Evolutionary conservation across 2,329 filamentous ascomycete species (phyloP).

Genomic region (Colletotrichum abscissum): DNA sequence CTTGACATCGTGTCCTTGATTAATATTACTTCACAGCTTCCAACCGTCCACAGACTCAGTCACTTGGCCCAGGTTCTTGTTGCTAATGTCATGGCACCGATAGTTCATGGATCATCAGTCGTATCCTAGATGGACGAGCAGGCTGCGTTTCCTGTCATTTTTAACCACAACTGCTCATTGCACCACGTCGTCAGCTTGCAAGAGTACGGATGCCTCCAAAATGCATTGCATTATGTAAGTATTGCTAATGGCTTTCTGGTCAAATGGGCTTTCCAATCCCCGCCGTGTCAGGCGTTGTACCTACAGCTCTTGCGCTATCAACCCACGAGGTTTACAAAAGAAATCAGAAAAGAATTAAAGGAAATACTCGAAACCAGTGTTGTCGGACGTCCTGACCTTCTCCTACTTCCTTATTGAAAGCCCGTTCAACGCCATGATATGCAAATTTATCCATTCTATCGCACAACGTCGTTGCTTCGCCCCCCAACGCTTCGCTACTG

Average conservation of each 20-base stretch:
- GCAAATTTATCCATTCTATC: conserved; percentile 13
- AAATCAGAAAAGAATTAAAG: background rate
- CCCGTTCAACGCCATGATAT: conserved; percentile 6
- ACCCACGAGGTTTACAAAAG: conserved; percentile 10
- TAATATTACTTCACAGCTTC: conserved; percentile 1
- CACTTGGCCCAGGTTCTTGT: no score
- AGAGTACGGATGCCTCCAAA: background rate
- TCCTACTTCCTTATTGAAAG: background rate
- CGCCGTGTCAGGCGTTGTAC: background rate
- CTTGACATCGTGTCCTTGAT: conserved; percentile 12
- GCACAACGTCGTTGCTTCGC: background rate
- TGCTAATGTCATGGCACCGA: background rate
- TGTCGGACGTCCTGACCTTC: background rate
- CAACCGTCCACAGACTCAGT: background rate
- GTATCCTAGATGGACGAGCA: background rate
- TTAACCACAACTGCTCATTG: background rate
- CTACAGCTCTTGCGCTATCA: background rate
- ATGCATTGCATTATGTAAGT: conserved; percentile 28
- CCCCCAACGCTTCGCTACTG: background rate
- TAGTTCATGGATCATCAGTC: background rate
- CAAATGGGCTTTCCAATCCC: background rate
- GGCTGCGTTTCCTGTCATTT: no score
- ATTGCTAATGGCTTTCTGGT: conserved; percentile 16
- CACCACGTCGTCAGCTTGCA: background rate
- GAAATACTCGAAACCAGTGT: background rate